These are phyloP conservation scores for Cryptococcus neoformans DNA, from an alignment of 1,284 basidiomycete genomes.

Conservation along the genomic window DNA sequence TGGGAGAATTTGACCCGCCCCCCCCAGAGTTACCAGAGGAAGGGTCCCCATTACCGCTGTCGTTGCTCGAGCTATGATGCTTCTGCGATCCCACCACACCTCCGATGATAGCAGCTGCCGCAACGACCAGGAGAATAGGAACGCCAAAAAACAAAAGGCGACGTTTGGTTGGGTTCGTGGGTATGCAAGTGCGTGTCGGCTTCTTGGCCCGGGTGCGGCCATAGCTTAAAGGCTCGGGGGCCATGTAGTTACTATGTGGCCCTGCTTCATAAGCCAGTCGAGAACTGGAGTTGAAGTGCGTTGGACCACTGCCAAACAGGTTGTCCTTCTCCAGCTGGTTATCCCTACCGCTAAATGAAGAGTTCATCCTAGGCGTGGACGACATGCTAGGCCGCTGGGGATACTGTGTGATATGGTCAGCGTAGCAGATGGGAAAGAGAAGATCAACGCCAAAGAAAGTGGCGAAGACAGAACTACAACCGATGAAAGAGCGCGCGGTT, in stretches of 20 bases:
- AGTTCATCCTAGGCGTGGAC: background rate
- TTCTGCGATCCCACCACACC: slow-evolving; percentile 23
- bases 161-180: slow-evolving; percentile 20
- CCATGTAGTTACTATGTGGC: too few species aligned
- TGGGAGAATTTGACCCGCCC: background rate
- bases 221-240: background rate
- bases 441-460: background rate
- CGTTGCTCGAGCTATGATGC: background rate
- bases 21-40: slow-evolving; percentile 1
- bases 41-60: slow-evolving; percentile 10
- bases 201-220: background rate
- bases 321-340: slow-evolving; percentile 1
- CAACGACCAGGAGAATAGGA: slow-evolving; percentile 26
- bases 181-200: slow-evolving; percentile 11
- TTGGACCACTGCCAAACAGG: background rate
- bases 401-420: background rate
- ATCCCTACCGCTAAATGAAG: background rate
- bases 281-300: background rate
- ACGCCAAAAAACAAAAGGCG: slow-evolving; percentile 38
- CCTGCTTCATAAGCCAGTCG: too few species aligned
- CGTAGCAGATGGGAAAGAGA: background rate
- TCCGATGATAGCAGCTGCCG: slow-evolving; percentile 37
- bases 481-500: background rate
- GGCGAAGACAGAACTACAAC: background rate
- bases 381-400: background rate